phyloP scores from a whole-genome alignment of 176 grass and related monocot species.

The Areca catechu region DNA sequence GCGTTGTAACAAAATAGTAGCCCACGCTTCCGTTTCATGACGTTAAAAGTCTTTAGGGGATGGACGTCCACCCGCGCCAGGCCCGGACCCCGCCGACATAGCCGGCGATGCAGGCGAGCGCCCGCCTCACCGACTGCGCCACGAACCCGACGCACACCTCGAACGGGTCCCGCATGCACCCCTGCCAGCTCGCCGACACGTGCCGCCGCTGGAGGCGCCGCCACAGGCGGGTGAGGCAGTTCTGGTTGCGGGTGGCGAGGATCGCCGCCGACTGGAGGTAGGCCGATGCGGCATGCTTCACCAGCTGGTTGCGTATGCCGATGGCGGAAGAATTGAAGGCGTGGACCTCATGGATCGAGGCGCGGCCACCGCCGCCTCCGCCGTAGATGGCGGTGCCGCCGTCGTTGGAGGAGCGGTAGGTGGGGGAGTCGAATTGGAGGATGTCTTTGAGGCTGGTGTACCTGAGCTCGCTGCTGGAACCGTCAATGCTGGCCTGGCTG shows the following conservation, averaged over 20 bases:
- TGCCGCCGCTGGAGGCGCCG: background rate
- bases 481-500: conserved; percentile 21
- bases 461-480: conserved; percentile 15
- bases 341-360: conserved; percentile 16
- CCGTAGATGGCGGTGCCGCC: background rate
- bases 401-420: background rate
- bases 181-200: conserved; percentile 12
- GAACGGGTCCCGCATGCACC: conserved; percentile 34
- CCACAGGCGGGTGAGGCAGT: conserved; percentile 41
- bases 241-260: conserved; percentile 19
- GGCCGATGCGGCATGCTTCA: conserved; percentile 74
- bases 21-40: too few species aligned
- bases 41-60: too few species aligned
- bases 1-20: too few species aligned
- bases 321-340: conserved; percentile 48
- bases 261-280: conserved; percentile 69
- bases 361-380: conserved; percentile 10
- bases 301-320: conserved; percentile 54
- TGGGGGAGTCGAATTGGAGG: conserved; percentile 17
- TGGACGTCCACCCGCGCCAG: background rate
- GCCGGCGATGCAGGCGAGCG: conserved; percentile 20
- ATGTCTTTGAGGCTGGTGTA: conserved; percentile 87
- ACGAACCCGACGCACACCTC: conserved; percentile 15
- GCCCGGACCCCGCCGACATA: conserved; percentile 19
- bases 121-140: conserved; percentile 12